Base-by-base conservation (phyloP, 345 rosid species). In the Citrus mangshanensis region DNA sequence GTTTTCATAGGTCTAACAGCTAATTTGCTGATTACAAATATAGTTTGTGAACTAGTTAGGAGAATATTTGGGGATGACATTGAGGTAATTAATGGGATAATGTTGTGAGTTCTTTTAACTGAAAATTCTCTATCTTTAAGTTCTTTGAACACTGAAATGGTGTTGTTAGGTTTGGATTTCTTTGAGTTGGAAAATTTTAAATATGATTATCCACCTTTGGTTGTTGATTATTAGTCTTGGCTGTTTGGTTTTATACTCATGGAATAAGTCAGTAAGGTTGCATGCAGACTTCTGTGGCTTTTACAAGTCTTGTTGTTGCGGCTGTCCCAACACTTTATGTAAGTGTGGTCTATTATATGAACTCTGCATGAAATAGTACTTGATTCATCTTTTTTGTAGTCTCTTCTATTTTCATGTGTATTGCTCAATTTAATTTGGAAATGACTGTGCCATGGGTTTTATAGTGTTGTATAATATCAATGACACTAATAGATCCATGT, bases 281-380 rank as follows among this genome's bases (percentile, higher is more conserved):
- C 74, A 16, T 84, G 87, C 97, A 95, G 98, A 89, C 98, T 75
- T 89, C 89, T 55, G 83, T 93, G 73, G 97, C 99, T 34, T 90
- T 95, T 84, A 85, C 92, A 60, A 86, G 97, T 85, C 82, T 96
- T 63, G 94, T 92, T 22, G 56, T 91, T 78, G 89, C 92, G 25
- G 90, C 95, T 25, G 80, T 93, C 61, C 98, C 99, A 21, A 91
- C 98, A 27, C 92, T 95, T 76, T 9, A 70, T 78, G 99, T 95
- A 89, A 92, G 97, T 89, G 27, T 58, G 72, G 14, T 1, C 10
- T 35, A 2, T 54, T 27, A 8, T 56, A 22, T 72, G 55, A 74
- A 61, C 32, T 74, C 66, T 19, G 16, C 61, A 40, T 24, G 16
- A 25, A 9, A 12, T 28, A 19, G 12, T 62, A 19, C 30, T 61